Evolutionary conservation across 345 rosid genomes (phyloP).

Genomic region (Brassica juncea): DNA sequence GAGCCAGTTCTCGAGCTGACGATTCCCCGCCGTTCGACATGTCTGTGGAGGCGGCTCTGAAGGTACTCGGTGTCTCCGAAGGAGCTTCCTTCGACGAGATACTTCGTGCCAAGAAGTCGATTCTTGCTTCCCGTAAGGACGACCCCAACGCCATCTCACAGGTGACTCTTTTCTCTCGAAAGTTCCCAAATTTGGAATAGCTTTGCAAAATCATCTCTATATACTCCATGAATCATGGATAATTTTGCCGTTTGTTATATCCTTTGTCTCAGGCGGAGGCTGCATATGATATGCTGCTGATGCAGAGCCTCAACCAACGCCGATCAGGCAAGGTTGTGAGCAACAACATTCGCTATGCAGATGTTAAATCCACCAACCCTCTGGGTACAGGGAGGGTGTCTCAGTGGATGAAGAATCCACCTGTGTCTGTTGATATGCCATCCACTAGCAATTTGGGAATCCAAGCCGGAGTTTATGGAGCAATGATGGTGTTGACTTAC

Average conservation of each 20-base stretch:
- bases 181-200: conserved; percentile 10
- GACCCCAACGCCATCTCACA: conserved; percentile 77
- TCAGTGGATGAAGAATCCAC: conserved; percentile 75
- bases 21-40: conserved; percentile 93
- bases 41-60: conserved; percentile 94
- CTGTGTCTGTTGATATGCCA: conserved; percentile 72
- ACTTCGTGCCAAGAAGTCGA: conserved; percentile 88
- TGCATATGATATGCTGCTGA: conserved; percentile 96
- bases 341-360: conserved; percentile 82
- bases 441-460: conserved; percentile 66
- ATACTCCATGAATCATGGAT: not conserved
- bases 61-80: conserved; percentile 90
- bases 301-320: conserved; percentile 90
- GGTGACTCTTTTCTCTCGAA: conserved; percentile 44
- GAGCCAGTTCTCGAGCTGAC: conserved; percentile 77
- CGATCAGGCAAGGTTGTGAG: conserved; percentile 80
- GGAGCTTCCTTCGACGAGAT: conserved; percentile 88
- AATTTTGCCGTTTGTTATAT: no score
- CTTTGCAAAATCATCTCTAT: not conserved
- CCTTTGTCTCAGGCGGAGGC: conserved; percentile 67
- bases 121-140: conserved; percentile 70
- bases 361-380: conserved; percentile 67
- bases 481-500: conserved; percentile 75
- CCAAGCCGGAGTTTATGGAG: conserved; percentile 94
- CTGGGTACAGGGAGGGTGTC: conserved; percentile 59